Conservation (phyloP, 106 monocot species). For the Platanthera zijinensis region DNA sequence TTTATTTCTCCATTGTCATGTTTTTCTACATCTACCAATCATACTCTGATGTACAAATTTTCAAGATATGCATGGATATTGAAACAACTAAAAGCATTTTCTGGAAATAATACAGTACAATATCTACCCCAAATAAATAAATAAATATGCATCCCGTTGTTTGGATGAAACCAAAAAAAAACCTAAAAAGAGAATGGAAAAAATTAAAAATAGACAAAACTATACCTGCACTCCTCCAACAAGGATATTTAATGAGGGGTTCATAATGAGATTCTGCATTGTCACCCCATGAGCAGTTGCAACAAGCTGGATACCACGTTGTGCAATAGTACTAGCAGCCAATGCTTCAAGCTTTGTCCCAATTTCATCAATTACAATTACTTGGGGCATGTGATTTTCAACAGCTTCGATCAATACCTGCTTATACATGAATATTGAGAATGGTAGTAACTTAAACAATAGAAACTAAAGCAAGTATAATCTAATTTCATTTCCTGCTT, state of each 20-base stretch:
- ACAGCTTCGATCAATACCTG: conserved; percentile 87
- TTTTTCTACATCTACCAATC: too few relatives aligned
- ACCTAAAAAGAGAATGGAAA: background rate
- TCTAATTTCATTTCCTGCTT: background rate
- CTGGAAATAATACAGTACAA: background rate
- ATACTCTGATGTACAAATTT: too few relatives aligned
- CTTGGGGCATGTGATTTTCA: conserved; percentile 92
- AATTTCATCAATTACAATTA: conserved; percentile 88
- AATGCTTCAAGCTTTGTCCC: conserved; percentile 60
- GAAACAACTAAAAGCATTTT: background rate
- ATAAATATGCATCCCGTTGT: background rate
- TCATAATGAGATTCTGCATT: conserved; percentile 57
- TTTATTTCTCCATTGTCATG: too few relatives aligned
- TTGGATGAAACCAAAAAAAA: background rate
- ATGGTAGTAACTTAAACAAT: background rate
- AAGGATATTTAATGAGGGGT: conserved; percentile 73
- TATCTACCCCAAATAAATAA: background rate
- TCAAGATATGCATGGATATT: too few relatives aligned
- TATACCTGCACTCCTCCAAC: conserved; percentile 88
- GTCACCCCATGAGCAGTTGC: conserved; percentile 81
- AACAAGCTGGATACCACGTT: conserved; percentile 83
- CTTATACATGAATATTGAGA: conserved; percentile 7
- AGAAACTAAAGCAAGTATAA: background rate
- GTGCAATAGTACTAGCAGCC: conserved; percentile 88
- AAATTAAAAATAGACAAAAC: background rate